Base-by-base conservation (phyloP, 331 rosid genomes). In the Erythrophleum ivorense region DNA sequence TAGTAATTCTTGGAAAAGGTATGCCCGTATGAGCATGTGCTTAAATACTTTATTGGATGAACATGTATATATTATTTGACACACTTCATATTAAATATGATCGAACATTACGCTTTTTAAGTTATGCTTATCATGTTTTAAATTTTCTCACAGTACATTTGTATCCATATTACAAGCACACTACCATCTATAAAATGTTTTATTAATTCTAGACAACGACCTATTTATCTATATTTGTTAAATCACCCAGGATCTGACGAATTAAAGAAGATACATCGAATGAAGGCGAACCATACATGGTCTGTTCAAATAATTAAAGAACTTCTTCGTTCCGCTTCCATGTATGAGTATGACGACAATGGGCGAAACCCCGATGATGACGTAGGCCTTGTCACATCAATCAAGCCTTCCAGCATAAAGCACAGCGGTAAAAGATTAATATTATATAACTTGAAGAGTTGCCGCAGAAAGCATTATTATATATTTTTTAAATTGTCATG, bases 1-100 rank as follows among this genome's bases (percentile, higher is more conserved):
- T 82, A 66, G 34, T 83, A 59, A 29, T 84, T 75, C 45, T 88
- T 7, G 94, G 91, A 31, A 53, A 33, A n/a, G 91, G 93, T 90
- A 83, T 9, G 31, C n/a, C n/a, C n/a, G n/a, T n/a, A n/a, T n/a
- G n/a, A n/a, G n/a, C n/a, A 24, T 24, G 29, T 24, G 29, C 29
- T 24, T 24, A 24, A 0, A 24, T 24, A 24, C 29, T 24, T 24
- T 24, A 13, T 24, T 24, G 29, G 29, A 24, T 24, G 29, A 24
- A 24, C 16, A 36, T 31, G 48, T 50, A 31, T 48, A 36, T 7
- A 18, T 1, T 13, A 36, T 65, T 3, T 66, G 8, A 66, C 12
- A 3, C 66, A 29, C 29, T 29, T 24, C 16, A 59, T 59, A 24
- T 10, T 24, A 24, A 46, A 46, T 46, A 11, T 12, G 53, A 49